phyloP scores from a whole-genome alignment of 148 eudicot species.

The Agrostemma githago region DNA sequence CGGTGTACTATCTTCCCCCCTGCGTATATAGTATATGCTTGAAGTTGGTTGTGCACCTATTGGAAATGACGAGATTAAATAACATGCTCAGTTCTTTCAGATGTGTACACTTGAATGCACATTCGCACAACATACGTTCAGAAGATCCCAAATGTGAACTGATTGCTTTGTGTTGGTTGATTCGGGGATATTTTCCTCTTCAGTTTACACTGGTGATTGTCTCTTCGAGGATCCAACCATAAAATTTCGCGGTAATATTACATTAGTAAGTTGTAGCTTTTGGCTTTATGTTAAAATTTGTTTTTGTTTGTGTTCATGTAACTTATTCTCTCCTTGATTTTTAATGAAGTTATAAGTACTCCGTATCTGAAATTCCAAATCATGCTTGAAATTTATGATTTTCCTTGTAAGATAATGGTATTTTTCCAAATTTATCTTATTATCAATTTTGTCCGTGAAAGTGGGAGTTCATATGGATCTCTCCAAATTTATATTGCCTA shows the following conservation, averaged over 20 bases:
- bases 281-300: conserved; percentile 3
- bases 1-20: no score
- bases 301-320: neutral
- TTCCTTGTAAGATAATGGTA: neutral
- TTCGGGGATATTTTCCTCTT: conserved; percentile 66
- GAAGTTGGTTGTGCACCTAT: no score
- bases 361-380: neutral
- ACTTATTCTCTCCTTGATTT: neutral
- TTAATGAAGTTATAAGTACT: neutral
- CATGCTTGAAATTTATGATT: neutral
- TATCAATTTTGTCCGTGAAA: neutral
- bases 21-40: no score
- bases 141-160: neutral
- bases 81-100: neutral
- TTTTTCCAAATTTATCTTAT: neutral
- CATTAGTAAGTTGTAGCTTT: neutral
- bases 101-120: neutral
- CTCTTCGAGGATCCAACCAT: conserved; percentile 92
- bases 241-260: conserved; percentile 61
- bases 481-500: neutral
- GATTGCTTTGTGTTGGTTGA: neutral
- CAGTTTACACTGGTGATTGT: conserved; percentile 71
- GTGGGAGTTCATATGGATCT: neutral
- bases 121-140: neutral
- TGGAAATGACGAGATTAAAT: neutral